These are phyloP conservation scores for Przewalskia tangutica DNA, from an alignment of 257 asterid species.

Conservation along the genomic window DNA sequence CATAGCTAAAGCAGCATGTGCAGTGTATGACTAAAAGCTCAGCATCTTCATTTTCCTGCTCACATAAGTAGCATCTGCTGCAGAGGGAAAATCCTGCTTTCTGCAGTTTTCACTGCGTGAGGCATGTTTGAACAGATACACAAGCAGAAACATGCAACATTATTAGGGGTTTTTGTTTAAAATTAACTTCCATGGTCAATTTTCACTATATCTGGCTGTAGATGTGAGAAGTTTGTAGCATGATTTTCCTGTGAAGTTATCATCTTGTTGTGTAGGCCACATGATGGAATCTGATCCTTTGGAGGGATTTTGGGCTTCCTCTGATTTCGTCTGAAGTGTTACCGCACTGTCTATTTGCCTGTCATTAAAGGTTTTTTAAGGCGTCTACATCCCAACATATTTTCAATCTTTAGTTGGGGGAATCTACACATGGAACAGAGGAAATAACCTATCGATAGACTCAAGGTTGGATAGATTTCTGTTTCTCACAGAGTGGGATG, in stretches of 20 bases:
- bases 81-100: background rate
- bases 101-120: background rate
- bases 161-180: background rate
- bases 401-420: background rate
- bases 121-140: background rate
- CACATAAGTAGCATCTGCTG: background rate
- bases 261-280: background rate
- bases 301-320: background rate
- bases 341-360: background rate
- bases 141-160: background rate
- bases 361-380: background rate
- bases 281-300: background rate
- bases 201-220: background rate
- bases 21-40: background rate
- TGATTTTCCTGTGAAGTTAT: background rate
- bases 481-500: no score
- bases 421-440: no score
- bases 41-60: background rate
- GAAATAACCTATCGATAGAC: no score
- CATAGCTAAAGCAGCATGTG: background rate
- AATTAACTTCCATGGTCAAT: background rate
- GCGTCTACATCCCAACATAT: background rate
- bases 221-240: background rate
- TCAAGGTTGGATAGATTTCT: no score
- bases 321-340: background rate